Percentiles rank a stretch among this genome's conserved stretches.
Evolutionary conservation across 1,139 yeast species (phyloP).

Genomic region (Sugiyamaella pinicola): DNA sequence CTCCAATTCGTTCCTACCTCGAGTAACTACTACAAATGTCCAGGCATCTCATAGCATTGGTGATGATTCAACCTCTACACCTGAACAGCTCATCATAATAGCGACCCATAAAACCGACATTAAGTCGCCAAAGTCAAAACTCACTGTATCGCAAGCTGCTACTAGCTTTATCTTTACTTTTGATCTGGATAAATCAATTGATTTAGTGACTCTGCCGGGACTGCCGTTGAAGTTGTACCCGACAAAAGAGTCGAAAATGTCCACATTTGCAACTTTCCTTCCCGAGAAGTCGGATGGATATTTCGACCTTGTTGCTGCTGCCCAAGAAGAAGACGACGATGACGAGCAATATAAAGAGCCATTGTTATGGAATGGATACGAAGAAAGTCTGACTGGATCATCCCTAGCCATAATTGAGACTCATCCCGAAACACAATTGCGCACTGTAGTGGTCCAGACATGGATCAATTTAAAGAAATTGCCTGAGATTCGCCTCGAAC

Average conservation of each 20-base stretch:
- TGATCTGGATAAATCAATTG: slow-evolving; percentile 26
- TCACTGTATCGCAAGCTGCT: slow-evolving; percentile 16
- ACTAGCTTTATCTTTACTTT: slow-evolving; percentile 29
- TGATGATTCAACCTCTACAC: not conserved
- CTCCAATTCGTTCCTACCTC: not conserved
- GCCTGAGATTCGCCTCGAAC: slow-evolving; percentile 8
- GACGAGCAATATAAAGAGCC: slow-evolving; percentile 29
- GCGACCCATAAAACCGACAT: slow-evolving; percentile 13
- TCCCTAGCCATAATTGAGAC: slow-evolving; percentile 24
- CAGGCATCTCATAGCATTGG: not conserved
- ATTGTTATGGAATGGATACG: slow-evolving; percentile 27
- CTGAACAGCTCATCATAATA: slow-evolving; percentile 9
- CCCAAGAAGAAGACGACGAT: slow-evolving; percentile 23
- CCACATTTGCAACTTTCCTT: slow-evolving; percentile 31
- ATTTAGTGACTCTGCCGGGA: slow-evolving; percentile 28
- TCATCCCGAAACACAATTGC: slow-evolving; percentile 10
- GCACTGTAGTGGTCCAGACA: slow-evolving; percentile 1
- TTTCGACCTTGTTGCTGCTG: slow-evolving; percentile 10
- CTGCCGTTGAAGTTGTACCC: slow-evolving; percentile 32
- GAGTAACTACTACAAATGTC: slow-evolving; percentile 8
- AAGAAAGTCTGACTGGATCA: slow-evolving; percentile 21
- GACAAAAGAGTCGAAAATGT: slow-evolving; percentile 16
- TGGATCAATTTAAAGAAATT: slow-evolving; percentile 14
- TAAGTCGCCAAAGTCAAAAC: not conserved
- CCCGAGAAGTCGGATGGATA: slow-evolving; percentile 27